A percentile compares a stretch with the other conserved stretches of the same genome.
Conservation (phyloP, 495 filamentous ascomycete genomes). For the Penicillium nucicola region DNA sequence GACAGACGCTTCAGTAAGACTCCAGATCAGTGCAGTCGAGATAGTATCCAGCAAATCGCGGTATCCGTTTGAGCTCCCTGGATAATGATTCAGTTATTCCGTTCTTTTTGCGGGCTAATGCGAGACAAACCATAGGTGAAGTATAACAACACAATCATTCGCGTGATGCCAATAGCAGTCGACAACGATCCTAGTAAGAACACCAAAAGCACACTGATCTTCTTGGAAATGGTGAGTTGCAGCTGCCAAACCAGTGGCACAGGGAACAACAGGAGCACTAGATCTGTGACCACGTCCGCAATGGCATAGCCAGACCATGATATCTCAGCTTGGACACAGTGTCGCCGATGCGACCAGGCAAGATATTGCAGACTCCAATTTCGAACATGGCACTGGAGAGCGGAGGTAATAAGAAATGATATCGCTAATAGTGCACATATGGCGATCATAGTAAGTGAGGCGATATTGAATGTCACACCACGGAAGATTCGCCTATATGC, state of each 20-base stretch:
- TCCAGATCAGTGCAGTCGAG: constrained; percentile 12
- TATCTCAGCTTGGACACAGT: constrained; percentile 7
- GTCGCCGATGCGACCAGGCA: not conserved
- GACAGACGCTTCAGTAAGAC: constrained; percentile 11
- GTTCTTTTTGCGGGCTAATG: too few relatives aligned
- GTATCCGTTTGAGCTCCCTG: constrained; percentile 4
- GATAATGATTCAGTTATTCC: not conserved
- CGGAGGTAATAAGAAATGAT: constrained; percentile 4
- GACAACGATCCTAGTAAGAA: constrained; percentile 7
- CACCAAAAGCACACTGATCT: constrained; percentile 8
- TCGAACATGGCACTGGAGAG: constrained; percentile 5
- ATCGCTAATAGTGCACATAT: not conserved
- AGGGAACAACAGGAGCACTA: not conserved
- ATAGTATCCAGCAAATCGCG: constrained; percentile 11
- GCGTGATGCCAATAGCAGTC: constrained; percentile 2
- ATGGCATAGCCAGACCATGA: constrained; percentile 9
- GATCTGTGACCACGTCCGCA: constrained; percentile 5
- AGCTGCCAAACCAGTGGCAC: constrained; percentile 4
- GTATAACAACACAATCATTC: constrained; percentile 5
- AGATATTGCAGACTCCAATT: constrained; percentile 8
- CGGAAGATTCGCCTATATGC: constrained; percentile 10
- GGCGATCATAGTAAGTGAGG: constrained; percentile 1
- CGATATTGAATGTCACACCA: constrained; percentile 3
- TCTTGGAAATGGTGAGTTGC: constrained; percentile 6
- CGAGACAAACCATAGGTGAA: constrained; percentile 6